Conservation (phyloP, 352 stramenopile species). For the Phytophthora meadii region DNA sequence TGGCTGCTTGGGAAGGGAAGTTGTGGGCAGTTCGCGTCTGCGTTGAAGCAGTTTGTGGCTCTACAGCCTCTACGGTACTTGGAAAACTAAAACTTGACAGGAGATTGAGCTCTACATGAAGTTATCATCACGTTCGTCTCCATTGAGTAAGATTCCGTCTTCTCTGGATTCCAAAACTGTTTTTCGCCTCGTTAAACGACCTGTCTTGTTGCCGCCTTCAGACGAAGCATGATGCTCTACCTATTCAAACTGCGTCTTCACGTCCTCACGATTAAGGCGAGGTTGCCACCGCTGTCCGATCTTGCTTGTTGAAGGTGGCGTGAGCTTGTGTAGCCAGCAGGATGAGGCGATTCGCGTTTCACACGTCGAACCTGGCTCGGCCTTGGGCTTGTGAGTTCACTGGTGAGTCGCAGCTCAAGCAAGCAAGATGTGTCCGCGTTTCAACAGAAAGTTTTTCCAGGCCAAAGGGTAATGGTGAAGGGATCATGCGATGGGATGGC, state of each 20-base stretch:
- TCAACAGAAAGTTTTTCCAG: constrained; percentile 1
- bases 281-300: constrained; percentile 3
- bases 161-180: too few species aligned
- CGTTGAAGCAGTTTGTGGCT: too few species aligned
- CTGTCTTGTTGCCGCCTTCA: constrained; percentile 12
- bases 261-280: constrained; percentile 20
- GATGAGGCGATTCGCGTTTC: constrained; percentile 17
- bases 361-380: constrained; percentile 6
- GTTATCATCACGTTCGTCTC: too few species aligned
- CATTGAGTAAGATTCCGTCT: too few species aligned
- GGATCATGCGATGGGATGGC: constrained; percentile 19
- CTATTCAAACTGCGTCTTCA: constrained; percentile 9
- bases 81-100: not conserved
- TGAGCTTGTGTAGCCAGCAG: constrained; percentile 16
- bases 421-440: constrained; percentile 25
- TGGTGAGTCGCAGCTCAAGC: constrained; percentile 9
- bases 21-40: not conserved
- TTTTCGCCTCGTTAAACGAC: constrained; percentile 15
- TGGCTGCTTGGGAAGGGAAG: not conserved
- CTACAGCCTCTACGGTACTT: too few species aligned
- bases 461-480: constrained; percentile 4
- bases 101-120: not conserved
- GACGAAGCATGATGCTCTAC: constrained; percentile 11
- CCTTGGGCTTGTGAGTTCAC: constrained; percentile 4
- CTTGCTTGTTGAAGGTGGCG: constrained; percentile 16